A percentile compares a stretch with the other conserved stretches of the same genome.
These are phyloP conservation scores for Colletotrichum siamense DNA, from an alignment of 2,329 filamentous ascomycete species.

Conservation along the genomic window DNA sequence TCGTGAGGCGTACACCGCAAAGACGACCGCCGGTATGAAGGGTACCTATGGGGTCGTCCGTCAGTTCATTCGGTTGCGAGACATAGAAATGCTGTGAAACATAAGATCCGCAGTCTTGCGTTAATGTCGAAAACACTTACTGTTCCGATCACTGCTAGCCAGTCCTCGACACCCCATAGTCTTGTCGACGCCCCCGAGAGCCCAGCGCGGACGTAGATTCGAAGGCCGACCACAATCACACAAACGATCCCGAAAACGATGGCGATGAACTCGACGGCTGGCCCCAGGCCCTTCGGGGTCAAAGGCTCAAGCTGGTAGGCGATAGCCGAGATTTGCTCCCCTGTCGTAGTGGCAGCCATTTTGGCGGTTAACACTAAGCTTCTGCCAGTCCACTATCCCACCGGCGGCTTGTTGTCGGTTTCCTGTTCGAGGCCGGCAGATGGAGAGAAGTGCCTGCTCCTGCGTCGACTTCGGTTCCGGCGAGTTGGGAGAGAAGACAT, in stretches of 20 bases:
- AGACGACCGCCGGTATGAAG: constrained; percentile 4
- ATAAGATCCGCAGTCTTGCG: neutral
- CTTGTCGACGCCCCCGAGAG: neutral
- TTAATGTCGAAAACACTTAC: neutral
- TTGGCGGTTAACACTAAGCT: neutral
- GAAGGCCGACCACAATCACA: neutral
- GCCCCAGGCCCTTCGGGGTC: neutral
- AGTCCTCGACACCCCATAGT: neutral
- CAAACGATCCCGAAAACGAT: neutral
- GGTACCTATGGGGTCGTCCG: neutral
- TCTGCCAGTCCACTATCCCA: neutral
- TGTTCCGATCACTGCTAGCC: neutral
- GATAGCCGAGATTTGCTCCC: neutral
- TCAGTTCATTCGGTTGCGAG: neutral
- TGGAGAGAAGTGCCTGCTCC: neutral
- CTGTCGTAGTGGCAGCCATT: neutral
- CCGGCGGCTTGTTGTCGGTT: neutral
- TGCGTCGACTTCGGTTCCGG: neutral
- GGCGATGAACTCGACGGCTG: neutral
- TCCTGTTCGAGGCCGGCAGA: neutral
- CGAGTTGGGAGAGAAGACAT: neutral
- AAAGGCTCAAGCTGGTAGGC: neutral
- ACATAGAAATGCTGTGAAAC: neutral
- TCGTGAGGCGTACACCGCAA: neutral
- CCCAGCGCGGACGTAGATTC: neutral